Conservation (phyloP, 352 stramenopile genomes). For the Globisporangium alternatum region DNA sequence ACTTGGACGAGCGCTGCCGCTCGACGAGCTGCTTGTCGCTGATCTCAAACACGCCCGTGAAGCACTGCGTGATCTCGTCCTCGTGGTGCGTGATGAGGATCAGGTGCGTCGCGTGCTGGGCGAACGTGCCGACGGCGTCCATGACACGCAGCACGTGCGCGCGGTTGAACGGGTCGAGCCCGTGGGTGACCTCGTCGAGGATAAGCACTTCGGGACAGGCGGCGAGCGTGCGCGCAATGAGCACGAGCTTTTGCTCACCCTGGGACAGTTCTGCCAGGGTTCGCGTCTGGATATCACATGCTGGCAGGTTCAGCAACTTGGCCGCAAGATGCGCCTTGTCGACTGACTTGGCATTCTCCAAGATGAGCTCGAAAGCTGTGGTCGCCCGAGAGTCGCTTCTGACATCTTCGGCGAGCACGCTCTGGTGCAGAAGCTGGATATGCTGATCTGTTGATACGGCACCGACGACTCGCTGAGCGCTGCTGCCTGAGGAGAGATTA, state of each 20-base stretch:
- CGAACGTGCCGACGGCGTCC: slow-evolving; percentile 63
- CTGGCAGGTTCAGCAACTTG: slow-evolving; percentile 33
- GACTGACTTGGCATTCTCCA: slow-evolving; percentile 35
- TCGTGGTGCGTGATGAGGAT: slow-evolving; percentile 93
- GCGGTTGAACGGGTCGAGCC: slow-evolving; percentile 85
- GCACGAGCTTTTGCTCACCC: slow-evolving; percentile 90
- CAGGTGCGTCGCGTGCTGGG: slow-evolving; percentile 44
- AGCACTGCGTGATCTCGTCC: slow-evolving; percentile 85
- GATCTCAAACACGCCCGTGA: slow-evolving; percentile 81
- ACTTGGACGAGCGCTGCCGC: slow-evolving; percentile 7
- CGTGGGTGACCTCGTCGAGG: slow-evolving; percentile 91
- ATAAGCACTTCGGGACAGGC: slow-evolving; percentile 76
- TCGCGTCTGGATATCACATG: slow-evolving; percentile 27
- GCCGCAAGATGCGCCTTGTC: slow-evolving; percentile 33
- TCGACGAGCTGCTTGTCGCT: slow-evolving; percentile 53
- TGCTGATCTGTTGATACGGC: slow-evolving; percentile 90
- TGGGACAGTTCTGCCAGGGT: slow-evolving; percentile 82
- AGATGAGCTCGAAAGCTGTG: slow-evolving; percentile 37
- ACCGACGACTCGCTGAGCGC: slow-evolving; percentile 32
- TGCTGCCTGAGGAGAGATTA: slow-evolving; percentile 10
- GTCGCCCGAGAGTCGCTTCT: slow-evolving; percentile 11
- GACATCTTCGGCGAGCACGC: slow-evolving; percentile 19
- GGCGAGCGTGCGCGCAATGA: slow-evolving; percentile 84
- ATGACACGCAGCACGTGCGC: slow-evolving; percentile 72
- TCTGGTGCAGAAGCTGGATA: slow-evolving; percentile 66